These are phyloP conservation scores for Hyphopichia khmerensis DNA, from an alignment of 1,139 yeast species.

Conservation along the genomic window DNA sequence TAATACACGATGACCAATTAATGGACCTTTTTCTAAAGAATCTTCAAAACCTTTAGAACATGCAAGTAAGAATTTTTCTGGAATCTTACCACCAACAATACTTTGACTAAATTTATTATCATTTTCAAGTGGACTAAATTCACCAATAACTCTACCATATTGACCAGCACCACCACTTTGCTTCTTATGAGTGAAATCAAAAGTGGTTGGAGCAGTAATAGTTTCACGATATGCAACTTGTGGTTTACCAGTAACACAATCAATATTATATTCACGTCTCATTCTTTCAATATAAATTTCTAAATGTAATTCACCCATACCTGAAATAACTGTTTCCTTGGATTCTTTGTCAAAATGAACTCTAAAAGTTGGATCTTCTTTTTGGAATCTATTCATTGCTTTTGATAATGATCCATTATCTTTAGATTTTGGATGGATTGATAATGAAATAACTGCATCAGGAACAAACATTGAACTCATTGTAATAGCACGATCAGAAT, in stretches of 20 bases:
- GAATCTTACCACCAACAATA: slow-evolving; percentile 95
- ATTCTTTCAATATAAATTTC: slow-evolving; percentile 98
- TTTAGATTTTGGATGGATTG: slow-evolving; percentile 84
- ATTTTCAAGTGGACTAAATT: slow-evolving; percentile 62
- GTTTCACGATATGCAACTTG: slow-evolving; percentile 98
- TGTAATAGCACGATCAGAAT: slow-evolving; percentile 72
- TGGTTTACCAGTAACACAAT: slow-evolving; percentile 94
- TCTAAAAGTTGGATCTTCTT: slow-evolving; percentile 97
- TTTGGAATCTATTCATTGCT: slow-evolving; percentile 95
- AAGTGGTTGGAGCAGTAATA: slow-evolving; percentile 67
- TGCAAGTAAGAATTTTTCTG: slow-evolving; percentile 91
- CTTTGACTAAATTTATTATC: slow-evolving; percentile 78
- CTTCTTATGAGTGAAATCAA: slow-evolving; percentile 94
- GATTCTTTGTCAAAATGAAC: slow-evolving; percentile 89
- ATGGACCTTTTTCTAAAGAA: slow-evolving; percentile 93
- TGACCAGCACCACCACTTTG: slow-evolving; percentile 99
- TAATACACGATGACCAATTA: slow-evolving; percentile 89
- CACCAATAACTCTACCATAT: slow-evolving; percentile 95
- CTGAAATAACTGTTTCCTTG: slow-evolving; percentile 93
- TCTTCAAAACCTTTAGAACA: slow-evolving; percentile 96
- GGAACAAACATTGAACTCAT: slow-evolving; percentile 99
- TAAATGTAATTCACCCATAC: slow-evolving; percentile 97
- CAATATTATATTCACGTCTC: slow-evolving; percentile 95
- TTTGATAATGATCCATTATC: slow-evolving; percentile 87
- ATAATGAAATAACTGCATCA: slow-evolving; percentile 93